Base-by-base conservation (phyloP, 2,329 filamentous ascomycete species). In the Chrysoporthe austroafricana region DNA sequence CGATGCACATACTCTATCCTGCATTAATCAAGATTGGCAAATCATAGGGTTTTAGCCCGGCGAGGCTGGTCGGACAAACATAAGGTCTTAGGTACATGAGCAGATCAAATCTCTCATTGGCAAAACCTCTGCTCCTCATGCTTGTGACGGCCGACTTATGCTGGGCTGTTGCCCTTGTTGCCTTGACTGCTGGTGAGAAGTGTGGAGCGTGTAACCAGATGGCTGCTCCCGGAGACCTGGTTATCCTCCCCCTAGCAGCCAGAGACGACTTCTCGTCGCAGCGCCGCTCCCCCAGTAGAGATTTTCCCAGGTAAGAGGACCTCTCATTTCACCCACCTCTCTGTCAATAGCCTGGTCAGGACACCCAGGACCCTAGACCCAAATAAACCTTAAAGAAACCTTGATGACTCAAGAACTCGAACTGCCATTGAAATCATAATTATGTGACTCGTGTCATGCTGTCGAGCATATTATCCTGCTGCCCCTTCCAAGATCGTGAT, bases 41-140 rank as follows among this genome's bases (percentile, higher is more conserved):
- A 21, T 21, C 34, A 39, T 16, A 54, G 44, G 44, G 39, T 21
- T 8, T 43, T 26, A 46, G 64, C 42, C 64, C 44, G 62, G 36
- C 36, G 46, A 67, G 66, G 66, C 56, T 67, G 46, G 60, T 63
- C 50, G 34, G 36, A n/a, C 34, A 63, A 60, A 61, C 62, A 58
- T 59, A 61, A 61, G 66, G 69, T 58, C 57, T 69, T 66, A 63
- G 63, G 63, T 62, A 70, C 50, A 69, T 63, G 60, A 46, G 59
- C 69, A 66, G 63, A 69, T 69, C 63, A 66, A 61, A 66, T 43
- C 26, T 57, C 48, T 64, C 63, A 69, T 68, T 66, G 39, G 63
- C 60, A 54, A 66, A 66, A 63, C 66, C 62, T 63, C 14, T 61
- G 57, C 50, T 70, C 60, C 61, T 66, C 60, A 52, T 62, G 62